Base-by-base conservation (phyloP, 805 yeast genomes). In the Limtongia smithiae region DNA sequence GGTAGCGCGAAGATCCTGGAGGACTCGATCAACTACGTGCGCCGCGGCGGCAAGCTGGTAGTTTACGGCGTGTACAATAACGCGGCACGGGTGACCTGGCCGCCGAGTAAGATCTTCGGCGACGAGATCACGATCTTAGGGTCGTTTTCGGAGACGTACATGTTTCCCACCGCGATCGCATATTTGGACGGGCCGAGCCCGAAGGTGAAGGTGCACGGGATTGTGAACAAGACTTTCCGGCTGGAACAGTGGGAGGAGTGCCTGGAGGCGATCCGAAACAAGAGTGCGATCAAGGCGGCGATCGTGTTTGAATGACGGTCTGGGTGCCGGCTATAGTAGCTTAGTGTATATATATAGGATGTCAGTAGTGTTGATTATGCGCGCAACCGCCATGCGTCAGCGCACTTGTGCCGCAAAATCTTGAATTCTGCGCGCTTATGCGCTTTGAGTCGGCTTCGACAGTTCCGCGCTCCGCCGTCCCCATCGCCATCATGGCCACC, bases 221-320 rank as follows among this genome's bases (percentile, higher is more conserved):
- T 51, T 15, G 51, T 46, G 43, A 53, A 51, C 48, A 51, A 51
- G 50, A 46, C 56, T 3, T 53, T 41, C 41, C 41, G 22, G 27
- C 57, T 53, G 14, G 57, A 53, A 33, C 57, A 53, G 41, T 53
- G 57, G 57, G 56, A 53, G 25, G 57, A 51, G 32, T 50, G 56
- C 21, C 44, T 53, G 5, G 57, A 53, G 33, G 37, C 57, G 2
- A 42, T 51, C 24, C 34, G 49, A n/a, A 53, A 53, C 46, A 53
- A 51, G 37, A 44, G 45, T 27, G 57, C 57, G 15, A 51, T 50
- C 25, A 53, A 53, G 48, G 57, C 57, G 20, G 57, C 57, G 14
- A 53, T 53, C 12, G 48, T 46, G 8, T 53, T 53, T 32, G 57
- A 50, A 18, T 51, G 21, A 30, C 6, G 33, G 24, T 6, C 7